phyloP scores from a whole-genome alignment of 306 rosid species.

The Trifolium repens region DNA sequence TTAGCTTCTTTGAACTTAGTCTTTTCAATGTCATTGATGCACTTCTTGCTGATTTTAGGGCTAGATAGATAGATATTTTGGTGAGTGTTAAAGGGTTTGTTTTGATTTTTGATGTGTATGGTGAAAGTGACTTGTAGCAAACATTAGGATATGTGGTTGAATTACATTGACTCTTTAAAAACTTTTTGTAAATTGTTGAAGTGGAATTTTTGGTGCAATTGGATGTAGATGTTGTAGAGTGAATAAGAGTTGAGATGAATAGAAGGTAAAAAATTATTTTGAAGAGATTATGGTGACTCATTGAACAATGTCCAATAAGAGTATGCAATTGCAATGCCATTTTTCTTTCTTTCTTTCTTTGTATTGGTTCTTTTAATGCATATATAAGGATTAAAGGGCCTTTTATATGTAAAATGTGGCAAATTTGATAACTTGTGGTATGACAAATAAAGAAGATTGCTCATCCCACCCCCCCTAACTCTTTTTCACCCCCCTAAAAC shows the following conservation, averaged over 20 bases:
- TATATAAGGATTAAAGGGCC: background rate
- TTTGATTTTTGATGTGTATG: constrained; percentile 45
- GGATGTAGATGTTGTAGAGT: constrained; percentile 15
- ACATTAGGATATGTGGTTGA: constrained; percentile 44
- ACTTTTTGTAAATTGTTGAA: constrained; percentile 33
- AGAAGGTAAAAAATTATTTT: constrained; percentile 30
- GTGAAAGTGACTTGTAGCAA: constrained; percentile 53
- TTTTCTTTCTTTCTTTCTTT: constrained; percentile 1
- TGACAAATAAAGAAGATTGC: background rate
- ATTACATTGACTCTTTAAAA: constrained; percentile 43
- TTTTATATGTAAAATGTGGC: constrained; percentile 45
- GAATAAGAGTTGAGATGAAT: constrained; percentile 40
- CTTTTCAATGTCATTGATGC: constrained; percentile 8
- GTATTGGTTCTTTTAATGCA: background rate
- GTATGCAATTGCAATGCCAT: constrained; percentile 37
- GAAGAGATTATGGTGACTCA: constrained; percentile 7
- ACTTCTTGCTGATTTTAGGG: constrained; percentile 34
- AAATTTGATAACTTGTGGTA: background rate
- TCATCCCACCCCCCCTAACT: too few relatives aligned
- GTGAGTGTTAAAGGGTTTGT: constrained; percentile 43
- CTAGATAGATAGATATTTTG: constrained; percentile 31
- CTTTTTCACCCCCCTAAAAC: too few relatives aligned
- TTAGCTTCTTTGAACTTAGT: constrained; percentile 30
- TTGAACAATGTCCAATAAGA: background rate
- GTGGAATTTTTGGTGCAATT: background rate